A percentile compares a stretch with the other conserved stretches of the same genome.
Conservation (phyloP, 179 eudicot genomes). For the Beta macrorhiza region DNA sequence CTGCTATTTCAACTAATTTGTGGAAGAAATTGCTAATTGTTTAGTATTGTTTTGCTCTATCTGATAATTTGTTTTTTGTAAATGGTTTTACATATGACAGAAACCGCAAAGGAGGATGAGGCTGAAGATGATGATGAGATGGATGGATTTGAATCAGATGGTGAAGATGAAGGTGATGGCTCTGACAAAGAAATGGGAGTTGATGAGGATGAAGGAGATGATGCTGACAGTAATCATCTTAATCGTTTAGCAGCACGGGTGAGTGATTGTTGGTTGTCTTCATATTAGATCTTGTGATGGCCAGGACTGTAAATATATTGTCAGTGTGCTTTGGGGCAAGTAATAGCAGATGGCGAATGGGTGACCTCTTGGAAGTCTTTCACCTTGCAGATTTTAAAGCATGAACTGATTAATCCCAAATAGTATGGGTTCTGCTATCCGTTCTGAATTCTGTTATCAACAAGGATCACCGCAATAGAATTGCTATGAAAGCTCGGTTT, state of each 20-base stretch:
- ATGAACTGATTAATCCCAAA: neutral
- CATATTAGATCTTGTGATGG: neutral
- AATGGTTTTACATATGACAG: constrained; percentile 36
- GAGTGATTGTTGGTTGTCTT: constrained; percentile 12
- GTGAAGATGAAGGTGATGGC: constrained; percentile 69
- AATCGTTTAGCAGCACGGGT: constrained; percentile 90
- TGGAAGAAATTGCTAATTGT: neutral
- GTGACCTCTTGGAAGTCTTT: neutral
- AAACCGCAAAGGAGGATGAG: constrained; percentile 72
- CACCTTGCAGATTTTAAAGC: neutral
- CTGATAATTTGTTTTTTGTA: neutral
- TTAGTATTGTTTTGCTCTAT: neutral
- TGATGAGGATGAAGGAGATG: constrained; percentile 95
- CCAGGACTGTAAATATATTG: neutral
- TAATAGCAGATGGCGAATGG: neutral
- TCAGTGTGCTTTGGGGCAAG: neutral
- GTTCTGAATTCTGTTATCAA: neutral
- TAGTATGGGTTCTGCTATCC: neutral
- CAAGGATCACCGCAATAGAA: neutral
- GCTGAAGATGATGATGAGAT: constrained; percentile 77
- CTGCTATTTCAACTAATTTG: neutral
- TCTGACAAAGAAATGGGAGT: constrained; percentile 95
- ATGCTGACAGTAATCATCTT: constrained; percentile 65
- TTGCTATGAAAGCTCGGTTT: neutral
- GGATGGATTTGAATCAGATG: constrained; percentile 81